A percentile compares a stretch with the other conserved stretches of the same genome.
Evolutionary conservation across 495 filamentous ascomycete species (phyloP).

Genomic region (Penicillium nucicola): DNA sequence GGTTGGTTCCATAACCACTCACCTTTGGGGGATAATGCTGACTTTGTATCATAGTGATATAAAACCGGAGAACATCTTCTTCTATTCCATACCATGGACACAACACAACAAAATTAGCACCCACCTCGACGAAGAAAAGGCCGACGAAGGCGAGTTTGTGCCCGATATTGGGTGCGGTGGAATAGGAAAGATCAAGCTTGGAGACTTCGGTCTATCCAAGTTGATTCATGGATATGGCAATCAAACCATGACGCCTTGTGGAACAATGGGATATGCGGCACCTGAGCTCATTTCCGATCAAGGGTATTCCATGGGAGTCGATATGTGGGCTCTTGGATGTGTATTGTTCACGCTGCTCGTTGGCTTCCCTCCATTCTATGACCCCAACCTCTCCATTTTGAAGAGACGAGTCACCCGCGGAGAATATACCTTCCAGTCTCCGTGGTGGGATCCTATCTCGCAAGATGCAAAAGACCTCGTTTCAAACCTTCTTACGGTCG

Average conservation of each 20-base stretch:
- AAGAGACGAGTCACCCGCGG: conserved; percentile 87
- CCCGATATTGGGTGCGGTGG: conserved; percentile 71
- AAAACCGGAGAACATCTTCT: conserved; percentile 88
- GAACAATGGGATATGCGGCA: conserved; percentile 91
- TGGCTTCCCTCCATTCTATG: conserved; percentile 91
- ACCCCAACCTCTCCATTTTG: conserved; percentile 84
- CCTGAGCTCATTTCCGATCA: conserved; percentile 93
- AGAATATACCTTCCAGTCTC: conserved; percentile 86
- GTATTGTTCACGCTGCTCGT: conserved; percentile 87
- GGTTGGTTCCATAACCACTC: conserved; percentile 49
- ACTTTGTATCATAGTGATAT: conserved; percentile 65
- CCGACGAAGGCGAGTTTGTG: conserved; percentile 84
- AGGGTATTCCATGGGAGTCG: conserved; percentile 87
- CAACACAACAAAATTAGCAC: conserved; percentile 68
- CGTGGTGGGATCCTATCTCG: conserved; percentile 93
- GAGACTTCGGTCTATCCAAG: conserved; percentile 89
- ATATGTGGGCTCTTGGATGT: conserved; percentile 94
- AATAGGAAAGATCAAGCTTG: conserved; percentile 87
- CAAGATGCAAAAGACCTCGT: conserved; percentile 83
- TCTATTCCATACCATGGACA: conserved; percentile 71
- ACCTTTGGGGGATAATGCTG: neutral
- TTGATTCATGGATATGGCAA: conserved; percentile 92
- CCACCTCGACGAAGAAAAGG: conserved; percentile 84
- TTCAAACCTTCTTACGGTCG: conserved; percentile 58
- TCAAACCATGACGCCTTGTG: conserved; percentile 89